Evolutionary conservation across 148 eudicot genomes (phyloP).

Genomic region (Polygonum aviculare): DNA sequence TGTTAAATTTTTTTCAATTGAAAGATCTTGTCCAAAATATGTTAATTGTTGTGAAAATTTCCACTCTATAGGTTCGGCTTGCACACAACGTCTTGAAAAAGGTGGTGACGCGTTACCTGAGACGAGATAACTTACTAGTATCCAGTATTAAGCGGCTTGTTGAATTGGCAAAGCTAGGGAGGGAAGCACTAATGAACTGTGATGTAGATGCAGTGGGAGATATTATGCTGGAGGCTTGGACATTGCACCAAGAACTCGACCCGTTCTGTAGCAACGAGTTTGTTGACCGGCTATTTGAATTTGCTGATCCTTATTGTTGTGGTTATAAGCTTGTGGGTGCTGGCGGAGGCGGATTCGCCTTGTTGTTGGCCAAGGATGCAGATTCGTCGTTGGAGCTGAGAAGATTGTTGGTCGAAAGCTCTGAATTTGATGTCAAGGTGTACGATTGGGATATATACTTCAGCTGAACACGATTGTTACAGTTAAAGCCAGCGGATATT

Average conservation of each 20-base stretch:
- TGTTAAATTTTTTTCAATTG: too few relatives aligned
- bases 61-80: slow-evolving; percentile 58
- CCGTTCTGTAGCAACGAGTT: slow-evolving; percentile 83
- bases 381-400: slow-evolving; percentile 47
- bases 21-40: too few relatives aligned
- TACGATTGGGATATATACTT: slow-evolving; percentile 64
- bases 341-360: slow-evolving; percentile 96
- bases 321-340: slow-evolving; percentile 99
- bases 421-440: slow-evolving; percentile 56
- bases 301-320: slow-evolving; percentile 56
- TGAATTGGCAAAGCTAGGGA: slow-evolving; percentile 81
- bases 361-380: slow-evolving; percentile 69
- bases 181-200: slow-evolving; percentile 84
- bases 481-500: background rate
- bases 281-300: slow-evolving; percentile 70
- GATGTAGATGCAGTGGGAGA: slow-evolving; percentile 68
- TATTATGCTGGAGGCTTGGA: slow-evolving; percentile 91
- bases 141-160: slow-evolving; percentile 94
- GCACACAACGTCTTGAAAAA: slow-evolving; percentile 91
- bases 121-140: slow-evolving; percentile 73
- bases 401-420: slow-evolving; percentile 27
- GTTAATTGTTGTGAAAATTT: background rate
- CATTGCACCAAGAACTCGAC: slow-evolving; percentile 94
- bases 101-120: slow-evolving; percentile 81
- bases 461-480: background rate